Percentiles rank a stretch among this genome's conserved stretches.
phyloP scores from a whole-genome alignment of 2,329 filamentous ascomycete species.

The Talaromyces albobiverticillius region DNA sequence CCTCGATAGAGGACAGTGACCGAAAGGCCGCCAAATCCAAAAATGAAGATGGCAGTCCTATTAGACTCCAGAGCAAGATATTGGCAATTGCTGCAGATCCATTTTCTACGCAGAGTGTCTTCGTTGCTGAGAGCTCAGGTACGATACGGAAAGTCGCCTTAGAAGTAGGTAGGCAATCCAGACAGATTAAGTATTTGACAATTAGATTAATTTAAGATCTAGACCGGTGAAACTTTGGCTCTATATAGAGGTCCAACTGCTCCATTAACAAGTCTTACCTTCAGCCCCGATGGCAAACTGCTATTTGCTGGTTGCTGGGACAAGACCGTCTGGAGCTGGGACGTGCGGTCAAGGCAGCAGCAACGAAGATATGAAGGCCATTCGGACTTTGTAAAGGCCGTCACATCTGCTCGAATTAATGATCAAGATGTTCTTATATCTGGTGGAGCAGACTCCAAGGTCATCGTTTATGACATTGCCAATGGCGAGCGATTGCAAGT shows the following conservation, averaged over 20 bases:
- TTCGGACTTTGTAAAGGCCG: constrained; percentile 84
- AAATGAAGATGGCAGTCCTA: constrained; percentile 80
- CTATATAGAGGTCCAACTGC: constrained; percentile 71
- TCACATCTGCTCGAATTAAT: constrained; percentile 61
- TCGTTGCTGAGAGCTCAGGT: constrained; percentile 85
- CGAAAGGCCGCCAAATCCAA: constrained; percentile 70
- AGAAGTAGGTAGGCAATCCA: constrained; percentile 60
- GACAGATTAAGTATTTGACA: constrained; percentile 7
- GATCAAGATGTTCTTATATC: constrained; percentile 66
- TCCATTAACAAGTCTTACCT: constrained; percentile 73
- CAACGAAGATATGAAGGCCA: constrained; percentile 70
- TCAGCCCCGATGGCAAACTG: constrained; percentile 60
- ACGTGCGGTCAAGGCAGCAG: constrained; percentile 55
- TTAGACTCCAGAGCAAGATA: constrained; percentile 80
- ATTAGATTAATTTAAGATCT: constrained; percentile 10
- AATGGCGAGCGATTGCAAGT: constrained; percentile 69
- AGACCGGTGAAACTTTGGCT: constrained; percentile 45
- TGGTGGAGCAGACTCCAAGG: constrained; percentile 73
- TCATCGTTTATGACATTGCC: constrained; percentile 76
- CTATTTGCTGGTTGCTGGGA: constrained; percentile 90
- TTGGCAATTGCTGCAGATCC: constrained; percentile 71
- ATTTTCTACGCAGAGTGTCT: constrained; percentile 59
- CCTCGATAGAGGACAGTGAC: constrained; percentile 48
- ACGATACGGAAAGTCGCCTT: constrained; percentile 70
- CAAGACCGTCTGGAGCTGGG: constrained; percentile 85